phyloP scores from a whole-genome alignment of 2,329 filamentous ascomycete genomes.

The Paraphoma chrysanthemicola region DNA sequence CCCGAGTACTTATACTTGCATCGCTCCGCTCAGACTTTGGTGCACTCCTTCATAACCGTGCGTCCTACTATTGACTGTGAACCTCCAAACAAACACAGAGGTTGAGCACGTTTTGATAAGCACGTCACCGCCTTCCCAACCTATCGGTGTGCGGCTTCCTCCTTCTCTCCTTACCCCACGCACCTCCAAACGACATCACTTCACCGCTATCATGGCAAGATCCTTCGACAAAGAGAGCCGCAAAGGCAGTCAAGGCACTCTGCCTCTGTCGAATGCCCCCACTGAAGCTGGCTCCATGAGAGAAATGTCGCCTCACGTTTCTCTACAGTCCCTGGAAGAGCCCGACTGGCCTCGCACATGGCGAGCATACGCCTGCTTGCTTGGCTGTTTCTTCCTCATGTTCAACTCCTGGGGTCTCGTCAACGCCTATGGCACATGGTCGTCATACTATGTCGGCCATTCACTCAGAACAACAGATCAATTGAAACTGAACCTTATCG shows the following conservation, averaged over 20 bases:
- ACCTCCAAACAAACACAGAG: constrained; percentile 20
- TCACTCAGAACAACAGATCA: constrained; percentile 51
- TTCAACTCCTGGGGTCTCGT: constrained; percentile 58
- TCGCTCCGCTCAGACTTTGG: constrained; percentile 10
- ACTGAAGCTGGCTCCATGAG: constrained; percentile 33
- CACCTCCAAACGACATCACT: constrained; percentile 2
- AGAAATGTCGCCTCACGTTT: constrained; percentile 20
- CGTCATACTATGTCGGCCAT: constrained; percentile 57
- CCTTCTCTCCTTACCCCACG: neutral
- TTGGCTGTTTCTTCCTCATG: constrained; percentile 60
- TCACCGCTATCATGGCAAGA: constrained; percentile 17
- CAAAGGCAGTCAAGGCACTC: constrained; percentile 24
- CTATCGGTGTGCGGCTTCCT: constrained; percentile 13
- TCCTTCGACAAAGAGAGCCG: constrained; percentile 26
- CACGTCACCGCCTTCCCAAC: constrained; percentile 12
- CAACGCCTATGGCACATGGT: constrained; percentile 59
- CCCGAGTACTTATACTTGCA: constrained; percentile 28
- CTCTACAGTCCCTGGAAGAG: constrained; percentile 29
- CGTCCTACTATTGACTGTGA: constrained; percentile 17
- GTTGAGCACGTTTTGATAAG: constrained; percentile 23
- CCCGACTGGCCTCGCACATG: constrained; percentile 54
- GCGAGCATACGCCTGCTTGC: constrained; percentile 53
- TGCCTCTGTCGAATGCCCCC: constrained; percentile 33
- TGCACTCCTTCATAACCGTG: constrained; percentile 11
- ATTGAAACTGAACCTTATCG: constrained; percentile 55